A percentile compares a stretch with the other conserved stretches of the same genome.
phyloP scores from a whole-genome alignment of 495 filamentous ascomycete species.

The Aspergillus bertholletiae region DNA sequence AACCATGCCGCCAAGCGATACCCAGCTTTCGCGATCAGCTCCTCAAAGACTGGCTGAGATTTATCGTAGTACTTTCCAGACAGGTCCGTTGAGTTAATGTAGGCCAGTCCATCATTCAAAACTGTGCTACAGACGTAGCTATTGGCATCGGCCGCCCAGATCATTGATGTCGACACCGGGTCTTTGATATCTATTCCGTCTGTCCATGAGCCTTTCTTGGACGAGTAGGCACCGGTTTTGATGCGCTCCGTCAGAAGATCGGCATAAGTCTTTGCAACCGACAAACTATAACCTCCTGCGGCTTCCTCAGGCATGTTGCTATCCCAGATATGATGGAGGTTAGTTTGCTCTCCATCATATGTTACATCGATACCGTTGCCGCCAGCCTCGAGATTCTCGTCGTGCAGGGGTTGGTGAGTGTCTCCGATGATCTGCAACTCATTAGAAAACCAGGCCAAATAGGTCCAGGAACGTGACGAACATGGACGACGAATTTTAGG shows the following conservation, averaged over 20 bases:
- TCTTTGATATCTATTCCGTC: slow-evolving; percentile 38
- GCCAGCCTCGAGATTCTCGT: slow-evolving; percentile 53
- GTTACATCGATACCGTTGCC: slow-evolving; percentile 58
- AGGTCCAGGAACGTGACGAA: slow-evolving; percentile 16
- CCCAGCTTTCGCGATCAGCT: slow-evolving; percentile 72
- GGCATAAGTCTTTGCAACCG: slow-evolving; percentile 24
- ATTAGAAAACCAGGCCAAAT: not conserved
- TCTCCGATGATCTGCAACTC: slow-evolving; percentile 52
- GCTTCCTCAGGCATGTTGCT: slow-evolving; percentile 58
- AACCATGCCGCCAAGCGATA: slow-evolving; percentile 55
- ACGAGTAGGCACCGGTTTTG: slow-evolving; percentile 22
- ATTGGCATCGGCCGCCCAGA: slow-evolving; percentile 58
- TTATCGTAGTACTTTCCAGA: slow-evolving; percentile 59
- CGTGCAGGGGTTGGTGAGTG: slow-evolving; percentile 62
- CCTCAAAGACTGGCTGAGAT: slow-evolving; percentile 60
- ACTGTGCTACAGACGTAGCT: slow-evolving; percentile 53
- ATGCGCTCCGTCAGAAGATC: slow-evolving; percentile 27
- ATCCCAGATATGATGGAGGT: slow-evolving; percentile 65
- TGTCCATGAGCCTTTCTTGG: slow-evolving; percentile 36
- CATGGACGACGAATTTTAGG: slow-evolving; percentile 54
- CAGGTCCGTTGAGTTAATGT: slow-evolving; percentile 46
- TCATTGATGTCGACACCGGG: slow-evolving; percentile 32
- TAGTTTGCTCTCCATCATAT: slow-evolving; percentile 50
- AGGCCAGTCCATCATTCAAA: slow-evolving; percentile 42
- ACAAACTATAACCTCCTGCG: slow-evolving; percentile 36